These are phyloP conservation scores for Amanita pseudoporphyria DNA, from an alignment of 768 basidiomycete species.

Conservation along the genomic window DNA sequence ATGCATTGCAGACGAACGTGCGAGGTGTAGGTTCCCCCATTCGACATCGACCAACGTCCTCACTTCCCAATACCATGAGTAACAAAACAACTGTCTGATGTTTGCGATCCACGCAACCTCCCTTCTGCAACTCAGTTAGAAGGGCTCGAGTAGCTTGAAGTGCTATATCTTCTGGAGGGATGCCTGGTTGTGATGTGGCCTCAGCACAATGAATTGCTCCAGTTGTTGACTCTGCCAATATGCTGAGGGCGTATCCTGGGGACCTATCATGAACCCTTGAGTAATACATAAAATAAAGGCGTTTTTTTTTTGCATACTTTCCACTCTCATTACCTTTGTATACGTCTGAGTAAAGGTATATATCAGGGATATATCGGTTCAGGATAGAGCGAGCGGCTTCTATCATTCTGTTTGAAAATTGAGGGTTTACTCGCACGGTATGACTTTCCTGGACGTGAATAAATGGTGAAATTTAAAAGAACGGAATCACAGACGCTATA, in stretches of 20 bases:
- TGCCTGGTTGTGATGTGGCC: conserved; percentile 70
- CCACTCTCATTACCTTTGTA: conserved; percentile 97
- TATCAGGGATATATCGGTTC: conserved; percentile 96
- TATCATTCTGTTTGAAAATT: conserved; percentile 97
- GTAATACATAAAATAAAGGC: background rate
- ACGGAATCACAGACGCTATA: conserved; percentile 61
- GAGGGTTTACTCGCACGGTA: conserved; percentile 92
- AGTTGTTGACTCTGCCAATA: conserved; percentile 90
- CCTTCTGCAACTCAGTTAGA: conserved; percentile 65
- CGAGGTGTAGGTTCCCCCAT: conserved; percentile 78
- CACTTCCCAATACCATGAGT: conserved; percentile 94
- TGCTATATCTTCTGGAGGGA: conserved; percentile 90
- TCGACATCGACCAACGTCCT: conserved; percentile 86
- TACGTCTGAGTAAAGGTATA: conserved; percentile 96
- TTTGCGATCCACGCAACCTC: conserved; percentile 86
- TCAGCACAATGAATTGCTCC: conserved; percentile 83
- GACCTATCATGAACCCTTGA: conserved; percentile 45
- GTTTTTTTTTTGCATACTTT: conserved; percentile 61
- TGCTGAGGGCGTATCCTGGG: conserved; percentile 87
- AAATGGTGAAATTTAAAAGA: background rate
- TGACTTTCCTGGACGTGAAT: conserved; percentile 42
- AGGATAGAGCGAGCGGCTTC: conserved; percentile 87
- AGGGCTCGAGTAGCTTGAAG: conserved; percentile 71
- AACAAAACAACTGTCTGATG: conserved; percentile 82
- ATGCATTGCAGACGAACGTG: conserved; percentile 44